Evolutionary conservation across 2,329 filamentous ascomycete genomes (phyloP), one percentile per base, ranked within the genome.

Genomic region (Cytospora schulzeri): DNA sequence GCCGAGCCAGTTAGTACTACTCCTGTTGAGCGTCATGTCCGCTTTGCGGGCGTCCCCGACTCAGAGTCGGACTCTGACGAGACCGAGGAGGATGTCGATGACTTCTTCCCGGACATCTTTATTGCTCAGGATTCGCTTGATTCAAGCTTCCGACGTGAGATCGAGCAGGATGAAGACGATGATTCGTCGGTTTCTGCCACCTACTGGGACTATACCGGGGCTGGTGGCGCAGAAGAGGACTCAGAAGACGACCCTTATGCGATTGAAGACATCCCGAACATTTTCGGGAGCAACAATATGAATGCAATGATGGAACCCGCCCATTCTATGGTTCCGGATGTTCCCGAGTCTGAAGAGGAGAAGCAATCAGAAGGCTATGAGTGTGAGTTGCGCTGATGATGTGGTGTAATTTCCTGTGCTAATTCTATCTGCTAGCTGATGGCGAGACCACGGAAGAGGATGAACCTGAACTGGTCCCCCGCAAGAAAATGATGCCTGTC

Each of bases 61-160:
- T 89, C 89, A 63, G 89, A 91, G 69, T 90, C 85, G 61, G 85
- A 88, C 66, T 85, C 84, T 3, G 72, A 71, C 60, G 87, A 88
- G 58, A 85, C 82, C 4, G 85, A 88, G 48, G 83, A 87, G 65
- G 84, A 88, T 68, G 77, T 83, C 54, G 83, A 85, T 66, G 85
- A 87, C 68, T 85, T 92, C 68, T 92, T 92, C 67, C 89, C 91
- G 1, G 88, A 93, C 73, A 88, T 94, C 65, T 94, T 94, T 74
- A 81, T 93, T 63, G 87, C 90, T 57, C 90, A 93, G 75, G 89
- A 87, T 72, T 83, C 85, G 19, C 81, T 94, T 6, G 90, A 92
- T 70, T 88, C 90, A 7, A 83, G 83, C 59, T 87, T 94, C 71
- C 89, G 90, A 68, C 85, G 86, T 51, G 88, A 91, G 77, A 89